Conservation (phyloP, 495 filamentous ascomycete species). For the Mycothermus thermophilus region DNA sequence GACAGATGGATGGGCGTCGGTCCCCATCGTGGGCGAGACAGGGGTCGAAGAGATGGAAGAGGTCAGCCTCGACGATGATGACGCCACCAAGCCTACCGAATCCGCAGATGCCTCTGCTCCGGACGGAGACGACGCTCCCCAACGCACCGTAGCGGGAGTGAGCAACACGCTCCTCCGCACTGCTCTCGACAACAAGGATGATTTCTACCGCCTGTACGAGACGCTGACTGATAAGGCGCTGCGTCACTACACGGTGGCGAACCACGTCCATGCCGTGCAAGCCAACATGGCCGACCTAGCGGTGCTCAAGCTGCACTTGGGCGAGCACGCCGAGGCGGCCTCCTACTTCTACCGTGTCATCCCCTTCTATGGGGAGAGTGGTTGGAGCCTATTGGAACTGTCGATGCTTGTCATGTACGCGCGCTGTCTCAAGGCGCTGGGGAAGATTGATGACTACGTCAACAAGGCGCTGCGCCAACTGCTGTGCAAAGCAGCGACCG, state of each 20-base stretch:
- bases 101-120: too few relatives aligned
- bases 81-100: constrained; percentile 15
- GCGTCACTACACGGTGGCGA: constrained; percentile 64
- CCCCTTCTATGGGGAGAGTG: constrained; percentile 64
- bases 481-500: constrained; percentile 55
- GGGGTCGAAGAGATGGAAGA: constrained; percentile 40
- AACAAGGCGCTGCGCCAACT: constrained; percentile 57
- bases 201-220: constrained; percentile 53
- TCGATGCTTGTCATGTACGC: constrained; percentile 78
- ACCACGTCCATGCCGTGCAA: constrained; percentile 60
- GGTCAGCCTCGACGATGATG: constrained; percentile 34
- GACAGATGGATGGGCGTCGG: constrained; percentile 59
- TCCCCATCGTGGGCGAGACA: constrained; percentile 42
- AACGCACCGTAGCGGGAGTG: constrained; percentile 30
- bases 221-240: constrained; percentile 55
- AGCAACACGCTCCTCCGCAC: constrained; percentile 36
- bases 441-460: constrained; percentile 66
- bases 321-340: constrained; percentile 60
- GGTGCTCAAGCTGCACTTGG: constrained; percentile 58
- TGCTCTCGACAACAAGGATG: constrained; percentile 33
- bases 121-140: constrained; percentile 7
- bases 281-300: constrained; percentile 75
- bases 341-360: constrained; percentile 69
- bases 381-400: constrained; percentile 69
- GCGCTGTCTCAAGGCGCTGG: constrained; percentile 63